phyloP scores from a whole-genome alignment of 1,139 yeast genomes.

The Hanseniaspora uvarum region DNA sequence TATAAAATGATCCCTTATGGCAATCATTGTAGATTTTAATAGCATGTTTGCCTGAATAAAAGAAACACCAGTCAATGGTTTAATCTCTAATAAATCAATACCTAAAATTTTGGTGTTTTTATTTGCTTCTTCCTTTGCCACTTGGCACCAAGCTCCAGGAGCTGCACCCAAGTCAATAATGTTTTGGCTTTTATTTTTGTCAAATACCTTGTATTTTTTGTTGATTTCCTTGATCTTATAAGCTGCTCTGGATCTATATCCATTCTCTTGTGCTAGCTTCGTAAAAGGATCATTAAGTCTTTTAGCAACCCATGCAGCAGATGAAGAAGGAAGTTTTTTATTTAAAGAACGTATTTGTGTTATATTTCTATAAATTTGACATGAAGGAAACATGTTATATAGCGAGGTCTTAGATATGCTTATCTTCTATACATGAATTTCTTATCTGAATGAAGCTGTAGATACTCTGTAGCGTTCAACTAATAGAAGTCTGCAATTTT shows the following conservation, averaged over 20 bases:
- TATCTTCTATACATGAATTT: not conserved
- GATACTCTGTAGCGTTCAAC: not conserved
- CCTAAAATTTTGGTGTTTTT: conserved; percentile 65
- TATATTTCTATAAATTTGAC: not conserved
- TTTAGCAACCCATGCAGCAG: conserved; percentile 64
- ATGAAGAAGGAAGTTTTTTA: conserved; percentile 25
- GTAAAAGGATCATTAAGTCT: conserved; percentile 56
- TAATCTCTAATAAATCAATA: conserved; percentile 66
- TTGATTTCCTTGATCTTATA: conserved; percentile 69
- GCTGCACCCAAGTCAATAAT: conserved; percentile 87
- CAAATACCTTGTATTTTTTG: conserved; percentile 50
- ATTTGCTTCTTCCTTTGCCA: conserved; percentile 50
- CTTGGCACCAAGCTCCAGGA: conserved; percentile 94
- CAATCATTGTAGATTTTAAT: conserved; percentile 42
- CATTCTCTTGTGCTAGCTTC: conserved; percentile 51
- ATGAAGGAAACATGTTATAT: not conserved
- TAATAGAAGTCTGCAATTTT: not conserved
- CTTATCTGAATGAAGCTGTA: not conserved
- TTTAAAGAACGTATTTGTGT: not conserved
- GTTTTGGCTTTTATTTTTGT: conserved; percentile 36
- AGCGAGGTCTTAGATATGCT: not conserved
- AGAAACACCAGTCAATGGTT: conserved; percentile 71
- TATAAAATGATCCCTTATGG: conserved; percentile 25
- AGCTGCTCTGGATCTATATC: conserved; percentile 79
- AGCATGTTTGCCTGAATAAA: conserved; percentile 80